Evolutionary conservation across 176 grass and related monocot genomes (phyloP), one percentile per base, ranked within the genome.

Genomic region (Phoenix dactylifera): DNA sequence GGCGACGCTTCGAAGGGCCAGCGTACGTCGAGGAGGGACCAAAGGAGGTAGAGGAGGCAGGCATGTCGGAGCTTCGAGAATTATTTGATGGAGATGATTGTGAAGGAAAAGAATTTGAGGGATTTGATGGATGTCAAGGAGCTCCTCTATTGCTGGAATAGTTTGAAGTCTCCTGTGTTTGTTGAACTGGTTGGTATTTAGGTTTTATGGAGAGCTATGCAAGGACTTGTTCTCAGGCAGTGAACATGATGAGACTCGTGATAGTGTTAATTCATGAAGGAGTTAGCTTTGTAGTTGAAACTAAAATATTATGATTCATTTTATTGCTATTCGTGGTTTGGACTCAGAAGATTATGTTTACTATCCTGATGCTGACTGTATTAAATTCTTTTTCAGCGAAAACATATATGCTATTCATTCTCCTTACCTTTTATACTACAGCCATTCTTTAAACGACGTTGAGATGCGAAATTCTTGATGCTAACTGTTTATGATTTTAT

Each of bases 111-210:
- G 57, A 89, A 88, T 25, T 75, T 76, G 20, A 74, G 68, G 59
- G 85, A 88, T 49, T 66, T 82, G 71, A 77, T 73, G 75, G 89
- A 89, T 65, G 72, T 89, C 56, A 85, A 95, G 76, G 85, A 95
- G 62, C 67, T 95, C 16, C 73, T 89, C 24, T 55, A 53, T 4
- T 89, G 79, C 24, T 95, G 85, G 89, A 75, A 88, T 22, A 75
- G 72, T 25, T 78, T 85, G 52, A 89, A 72, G 62, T 95, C 85
- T 24, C 85, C 89, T 6, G 69, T 83, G 16, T 95, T 95, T 30
- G 63, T 85, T 9, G 85, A 89, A 18, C 66, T 89, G 12, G 81
- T 95, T 4, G 72, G 81, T 61, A 20, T 20, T 0, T 20, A 65
- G 72, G 62, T 95, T 85, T 68, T 89, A 95, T 35, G 72, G 79